These are phyloP conservation scores for Trichoderma pleuroti DNA, from an alignment of 2,329 filamentous ascomycete genomes.

Conservation along the genomic window DNA sequence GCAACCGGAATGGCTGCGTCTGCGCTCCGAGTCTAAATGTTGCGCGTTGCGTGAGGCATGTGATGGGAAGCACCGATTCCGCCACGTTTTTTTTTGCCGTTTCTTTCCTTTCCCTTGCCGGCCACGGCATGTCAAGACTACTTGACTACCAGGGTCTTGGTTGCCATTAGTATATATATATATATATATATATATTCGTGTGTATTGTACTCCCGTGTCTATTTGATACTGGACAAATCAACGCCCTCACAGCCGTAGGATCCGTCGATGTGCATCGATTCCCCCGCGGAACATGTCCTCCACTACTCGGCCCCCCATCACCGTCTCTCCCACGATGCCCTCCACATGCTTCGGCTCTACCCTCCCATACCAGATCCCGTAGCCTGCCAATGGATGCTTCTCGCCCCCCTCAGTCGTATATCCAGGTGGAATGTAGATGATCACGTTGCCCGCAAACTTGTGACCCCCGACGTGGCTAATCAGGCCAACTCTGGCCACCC, in stretches of 20 bases:
- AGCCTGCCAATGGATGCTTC: slow-evolving; percentile 60
- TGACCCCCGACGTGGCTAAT: slow-evolving; percentile 82
- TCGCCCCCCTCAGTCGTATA: slow-evolving; percentile 39
- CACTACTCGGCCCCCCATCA: slow-evolving; percentile 64
- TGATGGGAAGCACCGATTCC: background rate
- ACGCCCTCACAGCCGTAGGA: slow-evolving; percentile 42
- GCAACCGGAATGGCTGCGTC: background rate
- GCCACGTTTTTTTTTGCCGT: background rate
- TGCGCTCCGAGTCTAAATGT: background rate
- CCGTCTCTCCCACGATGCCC: slow-evolving; percentile 69
- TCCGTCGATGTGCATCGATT: slow-evolving; percentile 53
- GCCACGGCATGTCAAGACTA: background rate
- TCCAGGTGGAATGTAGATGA: slow-evolving; percentile 69
- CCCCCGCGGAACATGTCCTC: slow-evolving; percentile 70
- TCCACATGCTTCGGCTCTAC: slow-evolving; percentile 74
- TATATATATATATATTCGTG: too few relatives aligned
- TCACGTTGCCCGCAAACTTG: slow-evolving; percentile 82
- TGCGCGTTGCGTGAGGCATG: background rate
- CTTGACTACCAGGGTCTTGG: too few relatives aligned
- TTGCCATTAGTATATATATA: too few relatives aligned
- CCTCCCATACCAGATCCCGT: slow-evolving; percentile 78
- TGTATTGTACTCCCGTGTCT: background rate
- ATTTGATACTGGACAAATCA: background rate
- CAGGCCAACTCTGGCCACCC: slow-evolving; percentile 59
- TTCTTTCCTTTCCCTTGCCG: background rate